Conservation (phyloP, 1,139 yeast species). For the Saccharomyces hybrid region DNA sequence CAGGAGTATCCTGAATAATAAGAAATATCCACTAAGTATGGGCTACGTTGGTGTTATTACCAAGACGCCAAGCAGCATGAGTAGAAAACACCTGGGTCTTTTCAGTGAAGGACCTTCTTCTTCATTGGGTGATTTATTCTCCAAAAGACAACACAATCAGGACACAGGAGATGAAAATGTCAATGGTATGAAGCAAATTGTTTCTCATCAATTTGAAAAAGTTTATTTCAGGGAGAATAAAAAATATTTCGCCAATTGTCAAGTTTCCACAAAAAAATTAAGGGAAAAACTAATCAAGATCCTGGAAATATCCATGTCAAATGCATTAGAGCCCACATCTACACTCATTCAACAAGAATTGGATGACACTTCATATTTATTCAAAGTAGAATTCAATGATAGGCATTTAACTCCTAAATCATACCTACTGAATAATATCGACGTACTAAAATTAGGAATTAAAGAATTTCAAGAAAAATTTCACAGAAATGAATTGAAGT, state of each 20-base stretch:
- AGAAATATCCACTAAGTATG: constrained; percentile 82
- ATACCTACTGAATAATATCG: constrained; percentile 86
- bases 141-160: constrained; percentile 11
- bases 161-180: constrained; percentile 3
- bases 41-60: constrained; percentile 98
- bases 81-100: constrained; percentile 2
- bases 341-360: constrained; percentile 79
- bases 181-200: constrained; percentile 18
- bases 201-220: constrained; percentile 62
- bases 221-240: constrained; percentile 53
- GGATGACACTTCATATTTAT: constrained; percentile 87
- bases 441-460: constrained; percentile 74
- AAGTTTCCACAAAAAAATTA: constrained; percentile 68
- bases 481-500: constrained; percentile 73
- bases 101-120: constrained; percentile 16
- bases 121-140: constrained; percentile 30
- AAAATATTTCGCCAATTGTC: constrained; percentile 54
- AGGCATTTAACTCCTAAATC: constrained; percentile 88
- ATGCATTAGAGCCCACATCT: constrained; percentile 80
- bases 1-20: constrained; percentile 58
- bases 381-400: constrained; percentile 94
- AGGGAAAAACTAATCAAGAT: constrained; percentile 78
- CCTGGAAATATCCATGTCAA: constrained; percentile 85
- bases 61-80: constrained; percentile 47
- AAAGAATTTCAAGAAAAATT: constrained; percentile 80